These are phyloP conservation scores for Schizosaccharomyces osmophilus DNA, from an alignment of 805 yeast genomes.

Conservation along the genomic window DNA sequence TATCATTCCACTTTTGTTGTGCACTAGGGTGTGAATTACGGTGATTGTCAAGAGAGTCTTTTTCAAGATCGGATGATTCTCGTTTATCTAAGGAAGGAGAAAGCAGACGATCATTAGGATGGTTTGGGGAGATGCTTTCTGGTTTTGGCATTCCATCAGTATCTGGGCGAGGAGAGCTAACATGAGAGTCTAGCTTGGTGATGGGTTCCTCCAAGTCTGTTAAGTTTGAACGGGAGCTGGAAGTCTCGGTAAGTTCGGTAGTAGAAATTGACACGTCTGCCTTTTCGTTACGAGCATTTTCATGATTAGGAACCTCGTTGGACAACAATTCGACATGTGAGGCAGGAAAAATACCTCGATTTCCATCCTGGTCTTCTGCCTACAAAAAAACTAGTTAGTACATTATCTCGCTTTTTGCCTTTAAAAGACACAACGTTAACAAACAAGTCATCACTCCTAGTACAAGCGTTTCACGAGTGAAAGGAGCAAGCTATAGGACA, in stretches of 20 bases:
- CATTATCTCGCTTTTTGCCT: not conserved
- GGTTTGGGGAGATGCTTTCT: slow-evolving; percentile 1
- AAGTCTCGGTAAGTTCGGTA: not conserved
- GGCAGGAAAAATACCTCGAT: not conserved
- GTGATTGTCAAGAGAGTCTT: no score
- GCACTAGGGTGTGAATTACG: no score
- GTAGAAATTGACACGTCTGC: not conserved
- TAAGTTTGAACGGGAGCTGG: not conserved
- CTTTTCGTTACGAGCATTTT: not conserved
- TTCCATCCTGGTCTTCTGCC: not conserved
- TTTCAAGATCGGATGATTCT: no score
- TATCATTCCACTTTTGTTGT: not conserved
- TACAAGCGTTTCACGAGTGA: no score
- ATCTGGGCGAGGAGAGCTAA: not conserved
- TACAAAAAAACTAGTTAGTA: not conserved
- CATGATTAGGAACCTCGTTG: not conserved
- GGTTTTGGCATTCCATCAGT: not conserved
- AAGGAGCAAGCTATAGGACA: no score
- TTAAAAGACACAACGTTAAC: not conserved
- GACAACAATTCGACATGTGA: slow-evolving; percentile 3
- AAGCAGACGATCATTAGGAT: not conserved
- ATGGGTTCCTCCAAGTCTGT: not conserved
- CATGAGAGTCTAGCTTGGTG: not conserved
- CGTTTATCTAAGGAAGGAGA: no score
- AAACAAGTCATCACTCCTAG: not conserved